Evolutionary conservation across 192 early-diverging fungal genomes (phyloP).

Genomic region (Dimargaris verticillata): DNA sequence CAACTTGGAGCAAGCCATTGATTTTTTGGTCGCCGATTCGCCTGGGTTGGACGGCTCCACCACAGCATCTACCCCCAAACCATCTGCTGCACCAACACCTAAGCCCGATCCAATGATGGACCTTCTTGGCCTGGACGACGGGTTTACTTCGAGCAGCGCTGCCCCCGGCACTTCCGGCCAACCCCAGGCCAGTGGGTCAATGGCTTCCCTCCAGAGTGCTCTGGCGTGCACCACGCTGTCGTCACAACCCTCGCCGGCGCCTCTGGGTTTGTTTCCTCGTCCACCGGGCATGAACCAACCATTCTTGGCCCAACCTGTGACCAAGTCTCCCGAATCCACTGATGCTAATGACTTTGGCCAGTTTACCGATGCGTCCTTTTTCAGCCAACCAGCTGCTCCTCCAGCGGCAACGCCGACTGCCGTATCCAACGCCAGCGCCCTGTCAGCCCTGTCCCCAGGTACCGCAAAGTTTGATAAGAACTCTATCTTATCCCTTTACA

Average conservation of each 20-base stretch:
- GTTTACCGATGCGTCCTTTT: slow-evolving; percentile 10
- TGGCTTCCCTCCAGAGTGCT: background rate
- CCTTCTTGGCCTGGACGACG: slow-evolving; percentile 9
- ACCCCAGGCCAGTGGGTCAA: background rate
- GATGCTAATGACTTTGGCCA: background rate
- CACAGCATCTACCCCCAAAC: slow-evolving; percentile 4
- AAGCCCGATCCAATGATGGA: slow-evolving; percentile 7
- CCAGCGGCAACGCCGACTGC: slow-evolving; percentile 12
- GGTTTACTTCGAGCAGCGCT: background rate
- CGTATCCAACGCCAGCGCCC: no score
- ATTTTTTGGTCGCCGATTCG: slow-evolving; percentile 28
- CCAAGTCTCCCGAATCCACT: background rate
- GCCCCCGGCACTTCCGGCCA: background rate
- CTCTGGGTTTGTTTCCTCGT: background rate
- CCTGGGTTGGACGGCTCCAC: slow-evolving; percentile 12
- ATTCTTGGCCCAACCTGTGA: no score
- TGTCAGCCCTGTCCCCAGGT: background rate
- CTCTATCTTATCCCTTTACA: slow-evolving; percentile 2
- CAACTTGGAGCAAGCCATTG: slow-evolving; percentile 56
- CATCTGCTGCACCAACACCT: slow-evolving; percentile 8
- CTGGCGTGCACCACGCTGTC: background rate
- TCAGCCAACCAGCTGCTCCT: background rate
- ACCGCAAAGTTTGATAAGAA: background rate
- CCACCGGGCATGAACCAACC: background rate
- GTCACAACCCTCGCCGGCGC: background rate